Evolutionary conservation across 2,329 filamentous ascomycete genomes (phyloP), one percentile per base, ranked within the genome.

Genomic region (Lojkania enalia): DNA sequence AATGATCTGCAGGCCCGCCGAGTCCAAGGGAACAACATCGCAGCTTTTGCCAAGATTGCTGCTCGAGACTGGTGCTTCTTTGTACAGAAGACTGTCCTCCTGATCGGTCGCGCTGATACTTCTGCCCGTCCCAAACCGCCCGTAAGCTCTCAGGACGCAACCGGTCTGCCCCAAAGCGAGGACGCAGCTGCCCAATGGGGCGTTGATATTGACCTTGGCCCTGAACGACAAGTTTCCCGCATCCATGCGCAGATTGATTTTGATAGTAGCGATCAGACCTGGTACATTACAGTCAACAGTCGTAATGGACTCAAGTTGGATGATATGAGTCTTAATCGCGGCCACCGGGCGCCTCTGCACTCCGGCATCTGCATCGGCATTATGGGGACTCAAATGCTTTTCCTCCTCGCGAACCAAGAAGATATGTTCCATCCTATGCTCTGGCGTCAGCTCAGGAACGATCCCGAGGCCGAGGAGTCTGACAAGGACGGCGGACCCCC

Each of bases 341-440:
- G 86, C 11, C 74, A 79, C 29, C 78, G 82, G 25, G 80, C 83
- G 23, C 74, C 82, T 20, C 78, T 99, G 19, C 82, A 83, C 31
- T 96, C 91, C 60, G 94, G 94, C 46, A 86, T 92, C 66, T 89
- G 97, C 32, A 85, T 99, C 46, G 90, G 96, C 63, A 88, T 97
- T 63, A 87, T 87, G 58, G 88, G 88, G 41, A 88, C 94, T 1
- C 92, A 99, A 74, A 99, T 99, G 94, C 92, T 97, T 78, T 99
- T 99, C 70, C 89, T 96, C 36, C 82, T 95, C n/a, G 92, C 94
- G 0, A 83, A 83, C 18, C 85, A 88, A 44, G 81, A 82, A 18
- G 77, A 90, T 19, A 77, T 81, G 35, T 84, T 95, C 48, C 82
- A 87, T 61, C 79, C 79, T 16, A 81, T 74, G 59, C 90, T 87